These are phyloP conservation scores for Coemansia sp. DNA, from an alignment of 192 early-diverging fungal species.

Conservation along the genomic window DNA sequence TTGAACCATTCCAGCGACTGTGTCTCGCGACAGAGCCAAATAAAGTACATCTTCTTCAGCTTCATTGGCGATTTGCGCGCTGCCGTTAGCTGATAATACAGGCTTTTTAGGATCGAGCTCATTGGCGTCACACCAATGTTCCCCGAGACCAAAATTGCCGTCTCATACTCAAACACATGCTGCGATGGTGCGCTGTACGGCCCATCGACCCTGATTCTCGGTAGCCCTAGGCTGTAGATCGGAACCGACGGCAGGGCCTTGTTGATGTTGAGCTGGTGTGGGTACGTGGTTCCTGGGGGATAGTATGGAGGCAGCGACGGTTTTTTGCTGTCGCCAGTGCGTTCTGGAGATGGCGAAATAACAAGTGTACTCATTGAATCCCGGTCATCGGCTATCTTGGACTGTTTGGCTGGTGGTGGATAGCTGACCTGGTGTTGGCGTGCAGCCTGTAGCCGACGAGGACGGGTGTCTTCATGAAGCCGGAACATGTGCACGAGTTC, in stretches of 20 bases:
- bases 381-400: neutral
- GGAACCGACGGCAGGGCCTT: slow-evolving; percentile 16
- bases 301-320: slow-evolving; percentile 10
- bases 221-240: slow-evolving; percentile 31
- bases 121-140: slow-evolving; percentile 79
- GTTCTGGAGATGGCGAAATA: neutral
- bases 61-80: slow-evolving; percentile 16
- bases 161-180: slow-evolving; percentile 68
- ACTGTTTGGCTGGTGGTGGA: neutral
- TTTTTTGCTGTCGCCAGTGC: neutral
- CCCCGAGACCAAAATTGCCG: slow-evolving; percentile 60
- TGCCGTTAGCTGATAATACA: slow-evolving; percentile 57
- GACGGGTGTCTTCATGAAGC: slow-evolving; percentile 1
- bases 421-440: slow-evolving; percentile 4
- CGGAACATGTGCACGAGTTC: slow-evolving; percentile 46
- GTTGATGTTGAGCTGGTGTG: slow-evolving; percentile 13
- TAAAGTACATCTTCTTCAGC: slow-evolving; percentile 59
- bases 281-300: slow-evolving; percentile 28
- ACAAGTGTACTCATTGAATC: neutral
- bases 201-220: slow-evolving; percentile 72
- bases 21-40: slow-evolving; percentile 67
- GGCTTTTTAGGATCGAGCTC: slow-evolving; percentile 66
- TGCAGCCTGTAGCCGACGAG: neutral
- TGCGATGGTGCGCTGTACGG: slow-evolving; percentile 81
- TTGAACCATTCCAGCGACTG: slow-evolving; percentile 69